Conservation (phyloP, 2,329 filamentous ascomycete species). For the Trichophyton rubrum region DNA sequence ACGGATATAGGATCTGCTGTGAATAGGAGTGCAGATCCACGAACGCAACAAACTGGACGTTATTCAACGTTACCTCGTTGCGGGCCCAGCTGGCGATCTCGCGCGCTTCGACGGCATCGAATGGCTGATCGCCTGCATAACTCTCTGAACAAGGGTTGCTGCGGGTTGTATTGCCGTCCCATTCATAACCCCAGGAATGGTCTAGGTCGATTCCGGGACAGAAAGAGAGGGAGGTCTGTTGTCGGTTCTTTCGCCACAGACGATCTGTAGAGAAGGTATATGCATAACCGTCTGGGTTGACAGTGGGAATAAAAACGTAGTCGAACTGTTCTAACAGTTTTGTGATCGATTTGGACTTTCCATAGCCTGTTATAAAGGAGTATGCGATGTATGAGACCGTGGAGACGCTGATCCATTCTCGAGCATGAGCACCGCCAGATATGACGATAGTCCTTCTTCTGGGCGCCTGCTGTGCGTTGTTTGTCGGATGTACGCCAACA, state of each 20-base stretch:
- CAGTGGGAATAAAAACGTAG: conserved; percentile 71
- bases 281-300: conserved; percentile 89
- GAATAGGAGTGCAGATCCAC: conserved; percentile 91
- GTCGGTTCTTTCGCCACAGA: conserved; percentile 88
- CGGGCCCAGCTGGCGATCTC: conserved; percentile 68
- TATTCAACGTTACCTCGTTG: conserved; percentile 59
- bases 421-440: conserved; percentile 75
- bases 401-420: conserved; percentile 92
- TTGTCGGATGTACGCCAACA: conserved; percentile 50
- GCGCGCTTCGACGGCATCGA: conserved; percentile 68
- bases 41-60: conserved; percentile 67
- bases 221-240: conserved; percentile 67
- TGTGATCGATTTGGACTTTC: conserved; percentile 57
- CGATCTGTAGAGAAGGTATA: conserved; percentile 89
- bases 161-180: conserved; percentile 55
- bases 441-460: conserved; percentile 67
- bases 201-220: conserved; percentile 85
- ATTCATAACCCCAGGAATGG: conserved; percentile 71
- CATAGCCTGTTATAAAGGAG: conserved; percentile 71
- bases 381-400: conserved; percentile 87
- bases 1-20: conserved; percentile 88
- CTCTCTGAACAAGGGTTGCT: conserved; percentile 82
- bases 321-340: conserved; percentile 74
- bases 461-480: conserved; percentile 30
- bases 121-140: conserved; percentile 71